These are phyloP conservation scores for Colletotrichum sp. DNA, from an alignment of 2,329 filamentous ascomycete species.

Conservation along the genomic window DNA sequence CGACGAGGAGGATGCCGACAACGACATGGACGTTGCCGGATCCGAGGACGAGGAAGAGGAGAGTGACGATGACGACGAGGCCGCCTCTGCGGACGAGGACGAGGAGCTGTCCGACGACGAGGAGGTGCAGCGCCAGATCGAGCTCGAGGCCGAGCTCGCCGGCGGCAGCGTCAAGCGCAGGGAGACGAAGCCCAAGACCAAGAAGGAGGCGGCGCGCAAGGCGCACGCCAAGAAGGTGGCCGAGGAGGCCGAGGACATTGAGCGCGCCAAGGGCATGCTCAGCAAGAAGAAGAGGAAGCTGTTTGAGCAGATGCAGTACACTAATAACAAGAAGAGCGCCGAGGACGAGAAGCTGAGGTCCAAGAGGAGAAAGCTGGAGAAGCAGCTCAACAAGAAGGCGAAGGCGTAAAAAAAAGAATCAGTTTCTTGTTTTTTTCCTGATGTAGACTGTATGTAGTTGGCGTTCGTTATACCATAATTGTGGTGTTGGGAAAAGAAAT, in stretches of 20 bases:
- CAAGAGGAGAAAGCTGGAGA: constrained; percentile 93
- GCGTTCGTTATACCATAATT: constrained; percentile 23
- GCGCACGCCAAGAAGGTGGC: constrained; percentile 73
- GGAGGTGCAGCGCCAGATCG: constrained; percentile 78
- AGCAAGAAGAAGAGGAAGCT: constrained; percentile 97
- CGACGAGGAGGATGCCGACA: constrained; percentile 48
- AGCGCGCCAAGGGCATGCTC: constrained; percentile 97
- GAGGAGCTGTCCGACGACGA: constrained; percentile 59
- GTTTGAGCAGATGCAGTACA: constrained; percentile 96
- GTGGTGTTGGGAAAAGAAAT: constrained; percentile 21
- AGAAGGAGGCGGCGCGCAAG: constrained; percentile 74
- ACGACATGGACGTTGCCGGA: constrained; percentile 53
- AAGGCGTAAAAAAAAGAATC: constrained; percentile 7
- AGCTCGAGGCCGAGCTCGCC: constrained; percentile 90
- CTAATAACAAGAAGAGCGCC: constrained; percentile 88
- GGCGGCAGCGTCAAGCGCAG: constrained; percentile 66
- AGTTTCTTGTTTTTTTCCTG: background rate
- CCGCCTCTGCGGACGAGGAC: constrained; percentile 38
- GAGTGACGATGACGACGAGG: constrained; percentile 48
- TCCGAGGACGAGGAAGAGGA: constrained; percentile 56
- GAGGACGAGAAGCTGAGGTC: constrained; percentile 85
- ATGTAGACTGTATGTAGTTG: constrained; percentile 19
- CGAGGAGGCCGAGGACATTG: constrained; percentile 84
- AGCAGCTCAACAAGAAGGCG: constrained; percentile 49
- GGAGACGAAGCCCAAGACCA: constrained; percentile 57